Base-by-base conservation (phyloP, 805 yeast genomes). In the Millerozyma acaciae region DNA sequence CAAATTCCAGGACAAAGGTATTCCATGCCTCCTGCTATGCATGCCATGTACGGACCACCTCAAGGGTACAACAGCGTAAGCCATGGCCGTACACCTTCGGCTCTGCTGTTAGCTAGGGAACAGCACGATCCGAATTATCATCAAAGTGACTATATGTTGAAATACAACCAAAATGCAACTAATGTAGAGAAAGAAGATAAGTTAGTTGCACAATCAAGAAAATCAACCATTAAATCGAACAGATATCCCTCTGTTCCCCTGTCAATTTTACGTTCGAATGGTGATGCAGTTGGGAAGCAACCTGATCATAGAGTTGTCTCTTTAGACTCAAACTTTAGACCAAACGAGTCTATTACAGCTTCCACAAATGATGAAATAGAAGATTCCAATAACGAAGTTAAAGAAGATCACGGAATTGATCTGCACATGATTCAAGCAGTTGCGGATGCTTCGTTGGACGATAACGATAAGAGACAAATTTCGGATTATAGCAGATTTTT, bases 171-270 rank as follows among this genome's bases (percentile, higher is more conserved):
- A 14, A 29, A 21, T n/a, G n/a, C n/a, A n/a, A n/a, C n/a, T 12
- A 32, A 32, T 21, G 16, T 9, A 10, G 12, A 4, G 5, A 19
- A 25, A 18, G 34, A 32, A 12, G 12, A 23, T n/a, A 23, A 23
- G 12, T 35, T 51, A 16, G 35, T 58, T 29, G 37, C 47, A 26
- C 53, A 49, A 30, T 47, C 63, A 8, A 45, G 69, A 33, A 47
- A 42, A 29, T 53, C 61, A 16, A 56, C 63, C 3, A 37, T 60
- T 21, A 57, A 50, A 39, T 53, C 64, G 3, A 62, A 48, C 33
- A 48, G 70, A 27, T 60, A 50, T 26, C 55, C 65, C 6, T 62
- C 68, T 19, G 61, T 60, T 8, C 70, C 70, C 3, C 48, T 48
- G 38, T 32, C 41, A 16, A 25, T 28, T n/a, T 21, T 21, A 18